Base-by-base conservation (phyloP, 2,329 filamentous ascomycete genomes). In the Aspergillus neoniger region DNA sequence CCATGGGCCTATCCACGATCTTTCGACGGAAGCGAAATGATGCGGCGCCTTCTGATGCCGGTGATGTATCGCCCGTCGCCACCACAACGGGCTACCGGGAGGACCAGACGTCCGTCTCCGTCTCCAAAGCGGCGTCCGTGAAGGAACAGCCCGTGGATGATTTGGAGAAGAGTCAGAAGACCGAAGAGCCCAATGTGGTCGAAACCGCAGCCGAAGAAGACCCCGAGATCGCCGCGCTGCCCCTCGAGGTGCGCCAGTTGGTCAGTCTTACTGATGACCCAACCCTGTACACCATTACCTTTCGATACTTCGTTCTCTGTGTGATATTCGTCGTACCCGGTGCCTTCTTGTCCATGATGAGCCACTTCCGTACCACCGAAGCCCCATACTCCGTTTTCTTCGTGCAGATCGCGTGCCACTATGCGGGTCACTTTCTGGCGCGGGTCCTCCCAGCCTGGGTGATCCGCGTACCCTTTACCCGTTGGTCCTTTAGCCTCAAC, bases 371-470 rank as follows among this genome's bases (percentile, higher is more conserved):
- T 48, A 87, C 85, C 1, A 87, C 85, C 0, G 80, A 80, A 47
- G 82, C 83, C 0, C 81, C 82, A 0, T 88, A 86, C 67, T 85
- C 84, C 0, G 80, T 87, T 51, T 86, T 87, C 69, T 87, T 88
- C 62, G 85, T 87, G 32, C 83, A 85, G 65, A 84, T 86, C 53
- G 83, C 83, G 0, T 83, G 79, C 50, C 84, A 85, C 65, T 85
- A 85, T 58, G 77, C 66, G 10, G 84, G 83, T 1, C 74, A 80
- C 32, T 83, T 83, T 72, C 76, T 86, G 2, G 83, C 83, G 1
- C 79, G 79, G 54, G 69, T 81, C 1, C 72, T 86, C 1, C 84
- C 84, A 0, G 72, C 76, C 1, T 81, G 79, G 74, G 74, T 74
- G 6, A 66, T 86, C 49, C 74, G 73, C 2, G 58, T 85, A 2